A percentile compares a stretch with the other conserved stretches of the same genome.
phyloP scores from a whole-genome alignment of 116 monocot genomes.

The Cymodocea nodosa region DNA sequence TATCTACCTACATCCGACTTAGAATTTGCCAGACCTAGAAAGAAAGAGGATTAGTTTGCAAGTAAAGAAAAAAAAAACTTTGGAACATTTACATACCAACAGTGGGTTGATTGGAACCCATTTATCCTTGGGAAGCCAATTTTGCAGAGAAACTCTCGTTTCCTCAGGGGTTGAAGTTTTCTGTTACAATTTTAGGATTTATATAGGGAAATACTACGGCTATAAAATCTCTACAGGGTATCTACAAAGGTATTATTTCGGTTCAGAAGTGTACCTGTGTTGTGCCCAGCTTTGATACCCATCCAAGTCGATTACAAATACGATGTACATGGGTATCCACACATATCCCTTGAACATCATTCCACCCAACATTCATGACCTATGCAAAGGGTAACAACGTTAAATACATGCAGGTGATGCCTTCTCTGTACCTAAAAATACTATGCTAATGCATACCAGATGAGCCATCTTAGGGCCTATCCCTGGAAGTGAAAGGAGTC shows the following conservation, averaged over 20 bases:
- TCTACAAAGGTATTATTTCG: constrained; percentile 13
- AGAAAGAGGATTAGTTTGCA: background rate
- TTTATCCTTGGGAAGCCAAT: constrained; percentile 92
- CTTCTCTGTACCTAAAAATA: background rate
- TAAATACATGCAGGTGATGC: background rate
- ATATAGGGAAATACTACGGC: too few species aligned
- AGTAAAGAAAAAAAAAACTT: background rate
- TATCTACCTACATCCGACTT: background rate
- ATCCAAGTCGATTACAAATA: constrained; percentile 87
- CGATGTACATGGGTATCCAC: constrained; percentile 98
- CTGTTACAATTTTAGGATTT: constrained; percentile 14
- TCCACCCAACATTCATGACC: constrained; percentile 92
- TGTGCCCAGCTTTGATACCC: constrained; percentile 69
- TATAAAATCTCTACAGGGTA: too few species aligned
- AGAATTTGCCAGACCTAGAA: background rate
- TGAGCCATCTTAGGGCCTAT: constrained; percentile 97
- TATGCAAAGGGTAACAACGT: constrained; percentile 5
- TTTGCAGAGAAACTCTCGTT: constrained; percentile 77
- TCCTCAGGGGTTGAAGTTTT: constrained; percentile 78
- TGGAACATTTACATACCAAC: constrained; percentile 36
- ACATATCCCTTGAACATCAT: constrained; percentile 92
- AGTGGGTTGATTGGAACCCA: constrained; percentile 94
- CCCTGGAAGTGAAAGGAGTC: constrained; percentile 72
- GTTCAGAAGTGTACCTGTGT: constrained; percentile 29
- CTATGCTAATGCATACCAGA: constrained; percentile 44